phyloP scores from a whole-genome alignment of 495 filamentous ascomycete genomes.

The Aspergillus carlsbadensis region DNA sequence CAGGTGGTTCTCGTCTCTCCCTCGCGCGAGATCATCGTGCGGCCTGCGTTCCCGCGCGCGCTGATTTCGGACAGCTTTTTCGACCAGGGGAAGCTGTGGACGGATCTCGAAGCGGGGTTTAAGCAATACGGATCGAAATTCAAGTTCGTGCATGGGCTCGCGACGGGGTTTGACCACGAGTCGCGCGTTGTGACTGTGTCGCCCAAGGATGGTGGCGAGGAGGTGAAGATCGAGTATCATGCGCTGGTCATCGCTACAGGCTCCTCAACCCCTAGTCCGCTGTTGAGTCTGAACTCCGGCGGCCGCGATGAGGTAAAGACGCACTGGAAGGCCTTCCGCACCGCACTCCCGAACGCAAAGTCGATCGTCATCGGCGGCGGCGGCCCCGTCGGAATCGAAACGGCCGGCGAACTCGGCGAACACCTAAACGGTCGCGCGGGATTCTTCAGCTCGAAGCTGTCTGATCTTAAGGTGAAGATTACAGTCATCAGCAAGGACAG shows the following conservation, averaged over 20 bases:
- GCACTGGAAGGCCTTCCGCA: conserved; percentile 37
- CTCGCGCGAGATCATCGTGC: conserved; percentile 43
- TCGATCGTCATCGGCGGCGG: conserved; percentile 46
- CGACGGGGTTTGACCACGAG: conserved; percentile 29
- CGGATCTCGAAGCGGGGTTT: conserved; percentile 38
- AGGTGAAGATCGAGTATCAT: conserved; percentile 34
- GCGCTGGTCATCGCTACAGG: conserved; percentile 45
- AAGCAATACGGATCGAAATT: conserved; percentile 36
- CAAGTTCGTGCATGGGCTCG: conserved; percentile 39
- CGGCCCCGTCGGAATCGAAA: conserved; percentile 42
- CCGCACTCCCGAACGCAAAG: conserved; percentile 36
- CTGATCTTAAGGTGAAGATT: conserved; percentile 40
- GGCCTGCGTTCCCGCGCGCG: conserved; percentile 46
- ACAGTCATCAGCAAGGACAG: conserved; percentile 40
- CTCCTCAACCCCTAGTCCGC: conserved; percentile 31
- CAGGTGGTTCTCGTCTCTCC: conserved; percentile 43
- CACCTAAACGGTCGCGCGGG: conserved; percentile 43
- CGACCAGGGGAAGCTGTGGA: conserved; percentile 48
- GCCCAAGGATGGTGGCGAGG: neutral
- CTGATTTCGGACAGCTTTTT: conserved; percentile 46
- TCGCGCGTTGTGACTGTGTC: conserved; percentile 28
- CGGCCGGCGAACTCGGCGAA: conserved; percentile 52
- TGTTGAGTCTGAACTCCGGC: conserved; percentile 23
- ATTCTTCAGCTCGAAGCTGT: conserved; percentile 26
- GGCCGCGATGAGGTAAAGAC: conserved; percentile 17